A percentile compares a stretch with the other conserved stretches of the same genome.
These are phyloP conservation scores for Clavulina sp. DNA, from an alignment of 768 basidiomycete genomes.

Conservation along the genomic window DNA sequence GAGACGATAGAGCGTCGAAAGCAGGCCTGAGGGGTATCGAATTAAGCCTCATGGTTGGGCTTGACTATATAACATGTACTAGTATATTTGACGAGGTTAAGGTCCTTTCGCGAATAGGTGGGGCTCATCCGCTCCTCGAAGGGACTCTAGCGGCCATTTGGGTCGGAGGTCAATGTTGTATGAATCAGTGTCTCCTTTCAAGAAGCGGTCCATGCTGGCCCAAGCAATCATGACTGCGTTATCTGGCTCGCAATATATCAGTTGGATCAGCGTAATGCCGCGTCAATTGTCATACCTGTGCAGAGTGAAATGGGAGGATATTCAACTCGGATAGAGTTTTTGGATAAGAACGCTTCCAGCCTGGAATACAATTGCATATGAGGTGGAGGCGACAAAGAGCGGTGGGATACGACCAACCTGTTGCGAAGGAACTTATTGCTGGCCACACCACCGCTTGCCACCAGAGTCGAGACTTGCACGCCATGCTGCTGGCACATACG, in stretches of 20 bases:
- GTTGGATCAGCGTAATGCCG: not conserved
- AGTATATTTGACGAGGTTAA: no score
- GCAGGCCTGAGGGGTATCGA: no score
- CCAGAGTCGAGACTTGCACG: constrained; percentile 38
- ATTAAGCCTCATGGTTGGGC: no score
- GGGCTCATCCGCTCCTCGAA: constrained; percentile 7
- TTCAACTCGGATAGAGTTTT: constrained; percentile 1
- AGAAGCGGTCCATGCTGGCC: constrained; percentile 73
- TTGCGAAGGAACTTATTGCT: constrained; percentile 57
- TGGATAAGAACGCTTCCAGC: no score
- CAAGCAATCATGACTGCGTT: constrained; percentile 96
- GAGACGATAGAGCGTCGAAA: no score
- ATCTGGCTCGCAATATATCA: constrained; percentile 30
- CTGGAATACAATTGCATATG: no score
- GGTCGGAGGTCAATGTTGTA: constrained; percentile 43
- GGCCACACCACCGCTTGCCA: constrained; percentile 87
- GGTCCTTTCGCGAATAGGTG: no score
- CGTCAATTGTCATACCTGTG: constrained; percentile 1
- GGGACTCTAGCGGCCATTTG: constrained; percentile 67
- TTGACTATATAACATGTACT: no score
- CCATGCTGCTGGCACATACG: constrained; percentile 26
- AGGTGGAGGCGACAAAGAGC: no score
- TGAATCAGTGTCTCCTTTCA: constrained; percentile 38
- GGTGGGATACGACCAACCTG: constrained; percentile 50
- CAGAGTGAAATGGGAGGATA: constrained; percentile 3